phyloP scores from a whole-genome alignment of 1,139 yeast genomes.

The Suhomyces guaymorum region DNA sequence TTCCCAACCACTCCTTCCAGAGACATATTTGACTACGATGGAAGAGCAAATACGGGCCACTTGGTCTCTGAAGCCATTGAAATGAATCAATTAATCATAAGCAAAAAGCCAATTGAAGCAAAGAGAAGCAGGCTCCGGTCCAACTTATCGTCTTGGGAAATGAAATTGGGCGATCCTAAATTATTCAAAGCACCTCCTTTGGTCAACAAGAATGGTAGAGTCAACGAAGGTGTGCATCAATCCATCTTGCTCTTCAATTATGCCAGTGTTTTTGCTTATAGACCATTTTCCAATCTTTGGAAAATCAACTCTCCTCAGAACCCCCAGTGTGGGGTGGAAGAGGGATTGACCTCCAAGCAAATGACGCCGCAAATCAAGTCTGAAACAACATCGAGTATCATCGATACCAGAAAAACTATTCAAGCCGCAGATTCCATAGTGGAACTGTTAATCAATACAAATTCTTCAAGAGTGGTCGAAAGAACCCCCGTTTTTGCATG shows the following conservation, averaged over 20 bases:
- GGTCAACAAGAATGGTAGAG: conserved; percentile 39
- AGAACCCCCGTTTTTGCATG: conserved; percentile 54
- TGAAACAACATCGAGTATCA: conserved; percentile 40
- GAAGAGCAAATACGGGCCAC: conserved; percentile 48
- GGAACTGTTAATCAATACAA: conserved; percentile 45
- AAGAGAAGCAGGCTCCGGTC: conserved; percentile 39
- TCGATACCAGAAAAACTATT: conserved; percentile 52
- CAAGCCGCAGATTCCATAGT: conserved; percentile 53
- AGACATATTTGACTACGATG: conserved; percentile 43
- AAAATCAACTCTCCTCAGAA: conserved; percentile 46
- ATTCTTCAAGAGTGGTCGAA: conserved; percentile 38
- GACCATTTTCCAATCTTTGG: conserved; percentile 54
- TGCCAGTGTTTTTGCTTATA: conserved; percentile 51
- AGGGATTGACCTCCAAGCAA: conserved; percentile 10
- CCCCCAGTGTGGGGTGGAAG: conserved; percentile 35
- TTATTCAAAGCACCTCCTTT: conserved; percentile 42
- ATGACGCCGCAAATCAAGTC: conserved; percentile 12
- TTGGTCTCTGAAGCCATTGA: conserved; percentile 50
- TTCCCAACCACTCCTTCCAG: conserved; percentile 38
- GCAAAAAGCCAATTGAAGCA: conserved; percentile 34
- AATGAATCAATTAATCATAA: conserved; percentile 44
- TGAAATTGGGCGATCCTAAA: conserved; percentile 45
- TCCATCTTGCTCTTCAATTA: conserved; percentile 46
- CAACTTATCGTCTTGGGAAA: conserved; percentile 50
- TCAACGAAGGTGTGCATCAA: conserved; percentile 54